Evolutionary conservation across 805 yeast genomes (phyloP), one percentile per base, ranked within the genome.

Genomic region (Saturnispora quitensis): DNA sequence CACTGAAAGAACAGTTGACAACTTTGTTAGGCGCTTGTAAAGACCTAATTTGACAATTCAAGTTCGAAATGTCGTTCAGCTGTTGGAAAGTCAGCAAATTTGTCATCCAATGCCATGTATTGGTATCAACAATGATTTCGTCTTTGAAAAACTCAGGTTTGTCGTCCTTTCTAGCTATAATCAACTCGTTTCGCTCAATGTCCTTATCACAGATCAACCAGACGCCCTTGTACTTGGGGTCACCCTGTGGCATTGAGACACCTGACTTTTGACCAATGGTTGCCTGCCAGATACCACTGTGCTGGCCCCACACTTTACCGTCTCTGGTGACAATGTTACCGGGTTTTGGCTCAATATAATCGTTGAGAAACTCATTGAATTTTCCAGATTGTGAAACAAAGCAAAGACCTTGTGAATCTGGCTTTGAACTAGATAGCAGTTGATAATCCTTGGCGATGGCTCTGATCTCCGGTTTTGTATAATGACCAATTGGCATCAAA

Each of bases 341-440:
- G 1, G 89, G 89, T 6, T 73, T 73, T 1, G 85, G 82, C 12
- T 74, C 77, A 3, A 91, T 72, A 61, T 84, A 93, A 56, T 89
- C 91, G 53, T 75, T 73, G 28, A 91, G 68, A 60, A 93, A 93
- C 50, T 79, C 77, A 22, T 81, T 72, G 64, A 90, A 89, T 50
- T 80, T 77, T 6, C 79, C 79, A 18, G 68, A 62, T 57, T 80
- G 83, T 9, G 80, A 74, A 8, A 93, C 97, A 72, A 93, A 93
- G 64, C 99, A 93, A 9, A 93, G 73, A 0, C 99, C 99, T 63
- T 87, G 96, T 1, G 97, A 89, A 63, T 93, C 99, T 0, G 89
- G 93, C 60, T 89, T 89, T n/a, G 69, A 62, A 1, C 90, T 89
- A 1, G 85, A 81, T 1, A 80, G 76, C 15, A 88, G 68, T 0